Evolutionary conservation across 352 stramenopile genomes (phyloP).

Genomic region (Pythium dissotocum): DNA sequence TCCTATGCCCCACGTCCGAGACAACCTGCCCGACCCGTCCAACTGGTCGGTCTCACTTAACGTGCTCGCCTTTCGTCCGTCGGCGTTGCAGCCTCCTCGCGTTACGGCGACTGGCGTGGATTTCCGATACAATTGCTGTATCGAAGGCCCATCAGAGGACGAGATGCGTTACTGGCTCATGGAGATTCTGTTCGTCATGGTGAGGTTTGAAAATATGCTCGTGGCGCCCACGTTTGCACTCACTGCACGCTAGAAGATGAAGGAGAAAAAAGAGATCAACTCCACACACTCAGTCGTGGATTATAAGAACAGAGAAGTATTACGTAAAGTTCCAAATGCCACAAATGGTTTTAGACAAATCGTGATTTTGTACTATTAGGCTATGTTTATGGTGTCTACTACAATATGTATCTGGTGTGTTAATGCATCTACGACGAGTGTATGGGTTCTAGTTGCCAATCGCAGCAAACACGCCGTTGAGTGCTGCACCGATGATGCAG

Average conservation of each 20-base stretch:
- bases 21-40: constrained; percentile 23
- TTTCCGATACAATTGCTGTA: constrained; percentile 38
- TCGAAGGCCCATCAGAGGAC: constrained; percentile 24
- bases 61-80: constrained; percentile 12
- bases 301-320: background rate
- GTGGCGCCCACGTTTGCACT: constrained; percentile 25
- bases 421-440: too few relatives aligned
- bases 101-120: background rate
- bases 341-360: background rate
- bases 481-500: constrained; percentile 16
- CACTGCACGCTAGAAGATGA: background rate
- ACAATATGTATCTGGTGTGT: too few relatives aligned
- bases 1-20: constrained; percentile 26
- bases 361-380: background rate
- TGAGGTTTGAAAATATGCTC: constrained; percentile 48
- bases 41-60: constrained; percentile 32
- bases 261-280: too few relatives aligned
- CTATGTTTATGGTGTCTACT: too few relatives aligned
- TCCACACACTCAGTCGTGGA: background rate
- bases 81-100: background rate
- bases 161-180: constrained; percentile 44
- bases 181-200: constrained; percentile 46
- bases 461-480: constrained; percentile 22
- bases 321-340: background rate
- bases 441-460: background rate